A percentile compares a stretch with the other conserved stretches of the same genome.
phyloP scores from a whole-genome alignment of 1,284 basidiomycete species.

The Cutaneotrichosporon sp. region DNA sequence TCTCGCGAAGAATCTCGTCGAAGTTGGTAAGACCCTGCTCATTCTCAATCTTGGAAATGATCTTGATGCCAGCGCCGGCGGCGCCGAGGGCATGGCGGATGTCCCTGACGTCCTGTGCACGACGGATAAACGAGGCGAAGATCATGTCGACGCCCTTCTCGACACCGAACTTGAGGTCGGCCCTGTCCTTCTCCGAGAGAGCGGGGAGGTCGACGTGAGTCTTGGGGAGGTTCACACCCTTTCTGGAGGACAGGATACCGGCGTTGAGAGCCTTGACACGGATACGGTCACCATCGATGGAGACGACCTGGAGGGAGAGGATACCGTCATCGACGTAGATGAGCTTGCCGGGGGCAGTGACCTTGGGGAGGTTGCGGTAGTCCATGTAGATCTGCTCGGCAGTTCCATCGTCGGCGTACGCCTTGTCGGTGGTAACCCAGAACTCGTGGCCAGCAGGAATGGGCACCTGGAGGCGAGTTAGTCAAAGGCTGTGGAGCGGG shows the following conservation, averaged over 20 bases:
- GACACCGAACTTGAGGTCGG: conserved; percentile 90
- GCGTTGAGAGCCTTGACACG: conserved; percentile 89
- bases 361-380: conserved; percentile 89
- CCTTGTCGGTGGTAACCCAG: conserved; percentile 77
- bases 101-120: conserved; percentile 83
- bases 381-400: conserved; percentile 84
- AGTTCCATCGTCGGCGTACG: conserved; percentile 73
- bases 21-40: conserved; percentile 96
- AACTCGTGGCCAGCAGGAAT: conserved; percentile 93
- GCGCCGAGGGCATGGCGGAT: conserved; percentile 86
- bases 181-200: conserved; percentile 96
- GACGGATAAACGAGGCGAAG: conserved; percentile 95
- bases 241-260: conserved; percentile 89
- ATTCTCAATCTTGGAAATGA: conserved; percentile 98
- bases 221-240: conserved; percentile 99
- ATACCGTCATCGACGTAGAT: conserved; percentile 98
- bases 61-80: conserved; percentile 89
- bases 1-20: conserved; percentile 88
- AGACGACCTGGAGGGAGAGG: conserved; percentile 85
- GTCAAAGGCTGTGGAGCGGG: neutral
- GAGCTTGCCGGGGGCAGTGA: conserved; percentile 89
- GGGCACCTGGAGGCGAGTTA: conserved; percentile 56
- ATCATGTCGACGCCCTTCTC: conserved; percentile 98
- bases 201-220: conserved; percentile 97
- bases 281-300: conserved; percentile 73